Conservation (phyloP, 2,329 filamentous ascomycete species). For the Phialocephala sp. region DNA sequence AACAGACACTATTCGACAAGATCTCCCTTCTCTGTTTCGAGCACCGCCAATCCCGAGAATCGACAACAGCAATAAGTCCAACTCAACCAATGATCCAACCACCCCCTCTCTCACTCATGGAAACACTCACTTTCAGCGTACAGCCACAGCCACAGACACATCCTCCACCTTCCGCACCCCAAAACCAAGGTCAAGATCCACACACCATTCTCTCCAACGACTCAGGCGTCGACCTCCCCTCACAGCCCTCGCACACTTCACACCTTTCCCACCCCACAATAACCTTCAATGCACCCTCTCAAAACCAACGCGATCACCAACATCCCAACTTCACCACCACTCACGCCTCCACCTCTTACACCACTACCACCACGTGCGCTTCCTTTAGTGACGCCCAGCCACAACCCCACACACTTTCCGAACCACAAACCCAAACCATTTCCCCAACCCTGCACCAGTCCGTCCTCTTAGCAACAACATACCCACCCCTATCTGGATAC, state of each 20-base stretch:
- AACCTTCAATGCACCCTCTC: not conserved
- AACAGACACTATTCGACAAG: conserved; percentile 5
- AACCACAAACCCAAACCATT: too few relatives aligned
- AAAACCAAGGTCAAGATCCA: not conserved
- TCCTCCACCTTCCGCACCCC: not conserved
- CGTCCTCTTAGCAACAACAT: not conserved
- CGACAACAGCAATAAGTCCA: not conserved
- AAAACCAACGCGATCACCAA: too few relatives aligned
- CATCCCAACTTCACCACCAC: not conserved
- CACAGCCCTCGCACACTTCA: not conserved
- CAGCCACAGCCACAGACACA: not conserved
- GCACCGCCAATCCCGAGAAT: not conserved
- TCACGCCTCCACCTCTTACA: too few relatives aligned
- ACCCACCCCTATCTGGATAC: not conserved
- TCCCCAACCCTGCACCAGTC: not conserved
- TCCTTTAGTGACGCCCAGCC: too few relatives aligned
- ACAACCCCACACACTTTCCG: too few relatives aligned
- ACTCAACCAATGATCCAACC: not conserved
- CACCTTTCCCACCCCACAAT: too few relatives aligned
- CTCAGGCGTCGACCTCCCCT: not conserved
- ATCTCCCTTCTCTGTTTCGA: not conserved
- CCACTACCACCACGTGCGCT: too few relatives aligned
- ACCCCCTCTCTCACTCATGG: not conserved
- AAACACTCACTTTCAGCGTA: not conserved
- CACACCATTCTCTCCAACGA: not conserved